These are phyloP conservation scores for Mallotus nudiflorus DNA, from an alignment of 345 rosid genomes.

Conservation along the genomic window DNA sequence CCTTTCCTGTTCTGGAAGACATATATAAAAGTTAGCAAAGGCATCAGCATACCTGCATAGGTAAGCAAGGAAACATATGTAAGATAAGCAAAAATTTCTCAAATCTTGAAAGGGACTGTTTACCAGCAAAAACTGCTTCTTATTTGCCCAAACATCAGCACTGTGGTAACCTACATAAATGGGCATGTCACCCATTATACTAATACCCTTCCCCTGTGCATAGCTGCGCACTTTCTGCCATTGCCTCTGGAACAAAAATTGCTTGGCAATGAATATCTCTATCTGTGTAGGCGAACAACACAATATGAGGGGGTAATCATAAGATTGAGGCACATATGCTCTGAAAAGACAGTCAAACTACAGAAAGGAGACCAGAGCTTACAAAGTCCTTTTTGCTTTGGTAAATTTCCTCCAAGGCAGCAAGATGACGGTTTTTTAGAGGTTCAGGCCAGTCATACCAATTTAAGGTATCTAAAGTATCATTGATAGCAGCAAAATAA, in stretches of 20 bases:
- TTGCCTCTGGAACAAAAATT: constrained; percentile 92
- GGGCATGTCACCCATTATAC: constrained; percentile 99
- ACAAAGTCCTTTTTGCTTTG: constrained; percentile 77
- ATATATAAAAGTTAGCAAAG: constrained; percentile 17
- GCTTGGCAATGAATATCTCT: constrained; percentile 81
- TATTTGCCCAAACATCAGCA: constrained; percentile 99
- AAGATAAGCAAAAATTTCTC: constrained; percentile 5
- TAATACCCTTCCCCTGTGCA: constrained; percentile 65
- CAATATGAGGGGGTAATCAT: constrained; percentile 2
- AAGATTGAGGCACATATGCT: neutral
- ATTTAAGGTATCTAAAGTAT: constrained; percentile 50
- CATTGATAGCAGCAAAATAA: constrained; percentile 88
- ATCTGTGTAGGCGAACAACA: constrained; percentile 53
- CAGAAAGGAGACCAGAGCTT: constrained; percentile 35
- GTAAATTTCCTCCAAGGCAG: constrained; percentile 82
- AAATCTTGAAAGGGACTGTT: constrained; percentile 22
- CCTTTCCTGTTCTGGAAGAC: constrained; percentile 71
- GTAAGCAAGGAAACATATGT: neutral
- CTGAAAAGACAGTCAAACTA: constrained; percentile 6
- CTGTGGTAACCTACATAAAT: constrained; percentile 95
- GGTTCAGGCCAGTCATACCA: constrained; percentile 95
- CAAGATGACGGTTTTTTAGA: constrained; percentile 73
- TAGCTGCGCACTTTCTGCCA: constrained; percentile 82
- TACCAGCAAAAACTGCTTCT: constrained; percentile 81
- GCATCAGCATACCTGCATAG: constrained; percentile 8